A percentile compares a stretch with the other conserved stretches of the same genome.
Evolutionary conservation across 257 asterid species (phyloP).

Genomic region (Ocimum tenuiflorum): DNA sequence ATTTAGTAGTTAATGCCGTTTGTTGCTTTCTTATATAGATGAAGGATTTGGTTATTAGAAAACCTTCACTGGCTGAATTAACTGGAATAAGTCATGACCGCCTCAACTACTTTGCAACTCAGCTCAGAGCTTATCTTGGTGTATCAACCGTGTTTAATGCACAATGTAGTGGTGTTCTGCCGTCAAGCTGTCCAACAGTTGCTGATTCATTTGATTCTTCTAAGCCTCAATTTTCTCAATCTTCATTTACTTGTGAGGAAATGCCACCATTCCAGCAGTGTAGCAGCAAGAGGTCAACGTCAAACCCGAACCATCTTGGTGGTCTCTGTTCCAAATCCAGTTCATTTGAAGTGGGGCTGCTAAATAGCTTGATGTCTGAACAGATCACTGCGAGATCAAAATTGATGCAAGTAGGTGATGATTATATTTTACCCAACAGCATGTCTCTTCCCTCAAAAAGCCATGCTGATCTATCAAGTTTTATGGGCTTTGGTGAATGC

Average conservation of each 20-base stretch:
- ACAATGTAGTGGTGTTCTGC: conserved; percentile 20
- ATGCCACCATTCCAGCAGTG: conserved; percentile 17
- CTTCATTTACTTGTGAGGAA: conserved; percentile 27
- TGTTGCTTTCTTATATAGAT: conserved; percentile 34
- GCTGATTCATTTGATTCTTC: conserved; percentile 27
- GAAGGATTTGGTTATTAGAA: conserved; percentile 55
- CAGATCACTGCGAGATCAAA: conserved; percentile 33
- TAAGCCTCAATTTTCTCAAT: conserved; percentile 31
- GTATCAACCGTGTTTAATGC: conserved; percentile 39
- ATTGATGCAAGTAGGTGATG: conserved; percentile 35
- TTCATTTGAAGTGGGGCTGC: conserved; percentile 40
- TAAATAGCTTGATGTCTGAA: conserved; percentile 30
- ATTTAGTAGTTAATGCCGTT: conserved; percentile 3
- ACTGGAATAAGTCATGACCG: conserved; percentile 68
- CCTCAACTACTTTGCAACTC: conserved; percentile 55
- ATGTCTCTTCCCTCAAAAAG: conserved; percentile 21
- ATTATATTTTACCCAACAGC: conserved; percentile 27
- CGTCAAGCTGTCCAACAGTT: conserved; percentile 27
- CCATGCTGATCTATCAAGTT: conserved; percentile 19
- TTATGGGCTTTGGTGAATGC: conserved; percentile 18
- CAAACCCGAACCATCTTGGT: conserved; percentile 31
- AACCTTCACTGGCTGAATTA: conserved; percentile 63
- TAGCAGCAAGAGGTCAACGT: conserved; percentile 28
- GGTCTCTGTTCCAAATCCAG: conserved; percentile 45
- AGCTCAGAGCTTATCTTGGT: conserved; percentile 54